phyloP scores from a whole-genome alignment of 2,329 filamentous ascomycete genomes.

The Metarhizium brunneum region DNA sequence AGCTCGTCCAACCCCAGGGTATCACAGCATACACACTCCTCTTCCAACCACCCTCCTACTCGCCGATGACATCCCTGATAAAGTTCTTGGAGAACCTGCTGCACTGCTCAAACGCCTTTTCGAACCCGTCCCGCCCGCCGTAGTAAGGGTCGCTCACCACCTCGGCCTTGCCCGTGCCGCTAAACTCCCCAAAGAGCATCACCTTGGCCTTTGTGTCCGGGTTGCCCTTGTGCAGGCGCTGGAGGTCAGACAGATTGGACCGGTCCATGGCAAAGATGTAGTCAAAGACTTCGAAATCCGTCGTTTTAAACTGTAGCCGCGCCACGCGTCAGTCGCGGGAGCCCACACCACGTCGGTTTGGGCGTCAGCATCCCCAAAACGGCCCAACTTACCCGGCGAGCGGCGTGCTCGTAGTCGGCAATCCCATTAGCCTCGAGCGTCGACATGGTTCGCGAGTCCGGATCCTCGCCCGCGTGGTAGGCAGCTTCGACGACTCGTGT shows the following conservation, averaged over 20 bases:
- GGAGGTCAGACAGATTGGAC: constrained; percentile 65
- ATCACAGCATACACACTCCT: neutral
- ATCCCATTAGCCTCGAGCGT: constrained; percentile 70
- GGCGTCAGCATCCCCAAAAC: too few species aligned
- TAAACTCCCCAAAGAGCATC: constrained; percentile 77
- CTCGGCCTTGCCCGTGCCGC: constrained; percentile 56
- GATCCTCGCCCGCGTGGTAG: constrained; percentile 69
- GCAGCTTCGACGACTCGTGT: constrained; percentile 39
- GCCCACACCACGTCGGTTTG: too few species aligned
- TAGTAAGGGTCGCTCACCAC: constrained; percentile 88
- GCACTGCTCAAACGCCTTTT: constrained; percentile 78
- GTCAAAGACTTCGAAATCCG: constrained; percentile 79
- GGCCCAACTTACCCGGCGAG: constrained; percentile 52
- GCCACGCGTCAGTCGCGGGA: neutral
- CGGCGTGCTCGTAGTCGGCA: constrained; percentile 64
- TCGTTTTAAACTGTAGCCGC: constrained; percentile 35
- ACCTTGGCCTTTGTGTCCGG: constrained; percentile 54
- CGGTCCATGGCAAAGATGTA: constrained; percentile 94
- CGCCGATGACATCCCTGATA: constrained; percentile 43
- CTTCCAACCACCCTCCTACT: constrained; percentile 8
- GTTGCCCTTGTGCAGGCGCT: constrained; percentile 48
- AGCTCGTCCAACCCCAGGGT: neutral
- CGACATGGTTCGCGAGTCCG: constrained; percentile 75
- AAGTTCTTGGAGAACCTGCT: constrained; percentile 69
- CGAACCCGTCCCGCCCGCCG: constrained; percentile 72